Base-by-base conservation (phyloP, 208 protist genomes). In the Leptomonas pyrrhocoris region DNA sequence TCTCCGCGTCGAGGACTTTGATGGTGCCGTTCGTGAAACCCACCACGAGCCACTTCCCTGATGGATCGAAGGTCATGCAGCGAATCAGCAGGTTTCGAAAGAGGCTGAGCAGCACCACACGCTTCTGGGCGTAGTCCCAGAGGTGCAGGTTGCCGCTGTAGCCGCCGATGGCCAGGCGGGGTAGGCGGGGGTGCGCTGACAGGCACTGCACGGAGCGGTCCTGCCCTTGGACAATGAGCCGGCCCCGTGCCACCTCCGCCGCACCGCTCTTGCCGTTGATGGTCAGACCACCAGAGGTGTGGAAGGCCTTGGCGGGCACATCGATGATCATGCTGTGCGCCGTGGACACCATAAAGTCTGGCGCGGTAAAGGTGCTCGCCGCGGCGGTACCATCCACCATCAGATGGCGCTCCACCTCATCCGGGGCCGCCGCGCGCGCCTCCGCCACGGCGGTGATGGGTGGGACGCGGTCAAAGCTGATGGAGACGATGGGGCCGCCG, bases 291-390 rank as follows among this genome's bases (percentile, higher is more conserved):
- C 53, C 57, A 34, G 80, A 72, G 11, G 87, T 82, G 80, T 93
- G 83, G 68, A 98, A 98, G 15, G 88, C 31, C 55, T 82, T 80
- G 19, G 86, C 58, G 1, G 84, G 75, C n/a, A 95, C 93, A 65
- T 94, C 86, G 70, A 98, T 81, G 49, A 98, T 92, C 83, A 97
- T 89, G 42, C 90, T 91, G 63, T 93, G 87, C 46, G 84, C 82
- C n/a, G 96, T 98, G 23, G 87, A 90, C 15, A 97, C 84, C 77
- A 98, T 91, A 53, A 98, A 97, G 79, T 98, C 89, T 0, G 94
- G 86, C 19, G 89, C 68, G 8, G 72, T 68, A 68, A 97, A 97
- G 48, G 83, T 61, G 36, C 61, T 58, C 43, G 85, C 84, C 15
- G 86, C 92, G n/a, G 56, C 46, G 55, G 73, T 85, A 58, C 88